Evolutionary conservation across 2,329 filamentous ascomycete genomes (phyloP), one percentile per base, ranked within the genome.

Genomic region (Phialocephala sp.): DNA sequence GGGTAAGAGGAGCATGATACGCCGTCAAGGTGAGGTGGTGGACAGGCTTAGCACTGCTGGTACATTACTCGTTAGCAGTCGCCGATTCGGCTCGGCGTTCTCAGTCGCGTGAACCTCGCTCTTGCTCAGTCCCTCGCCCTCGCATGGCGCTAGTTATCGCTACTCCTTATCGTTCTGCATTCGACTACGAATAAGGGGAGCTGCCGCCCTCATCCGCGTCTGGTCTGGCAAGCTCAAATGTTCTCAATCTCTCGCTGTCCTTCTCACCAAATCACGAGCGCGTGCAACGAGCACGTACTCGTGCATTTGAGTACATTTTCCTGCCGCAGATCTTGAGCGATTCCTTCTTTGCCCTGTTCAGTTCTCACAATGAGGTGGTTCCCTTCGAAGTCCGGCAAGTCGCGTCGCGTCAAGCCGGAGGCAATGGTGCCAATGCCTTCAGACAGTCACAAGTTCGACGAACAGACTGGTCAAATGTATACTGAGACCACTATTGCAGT

Each of bases 381-480:
- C 8, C 55, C 9, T 22, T n/a, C 20, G n/a, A 37, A 36, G n/a
- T 22, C n/a, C 32, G 6, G 36, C 20, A 37, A 8, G 20, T 14
- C 8, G 32, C 55, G 32, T 12, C 32, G 18, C 27, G 27, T 32
- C 27, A 6, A 32, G 36, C 2, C 11, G 18, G 8, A 39, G 5
- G 12, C 8, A 6, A 20, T 12, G 8, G 27, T 5, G 11, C 9
- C 35, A 22, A 14, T 57, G 18, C 55, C n/a, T 11, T 22, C 55
- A 4, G 32, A 39, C 1, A 37, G 37, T 22, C 32, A 59, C 14
- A 74, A 69, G 57, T 73, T 71, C 39, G 73, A 76, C 58, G 64
- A 69, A 36, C 39, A 61, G n/a, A 71, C 74, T 9, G 74, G 74
- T 3, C 74, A 74, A 59, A 60, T 75, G 2, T 76, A 69, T 52